Conservation (phyloP, 176 grass and related monocot genomes). For the Leersia perrieri region DNA sequence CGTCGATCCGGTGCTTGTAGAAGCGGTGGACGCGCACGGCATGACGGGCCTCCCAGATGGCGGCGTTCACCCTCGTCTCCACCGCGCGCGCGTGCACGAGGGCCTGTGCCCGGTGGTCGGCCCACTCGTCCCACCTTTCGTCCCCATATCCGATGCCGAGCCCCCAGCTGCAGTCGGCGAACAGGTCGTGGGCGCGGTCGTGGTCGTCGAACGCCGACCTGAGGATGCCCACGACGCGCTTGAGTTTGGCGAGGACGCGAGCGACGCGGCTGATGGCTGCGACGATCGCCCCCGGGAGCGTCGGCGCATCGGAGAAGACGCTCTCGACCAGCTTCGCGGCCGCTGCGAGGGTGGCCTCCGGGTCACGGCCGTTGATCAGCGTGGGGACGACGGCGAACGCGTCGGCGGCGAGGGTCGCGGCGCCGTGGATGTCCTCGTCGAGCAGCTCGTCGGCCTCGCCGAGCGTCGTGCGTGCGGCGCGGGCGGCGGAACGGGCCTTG, state of each 20-base stretch:
- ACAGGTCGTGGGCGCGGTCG: background rate
- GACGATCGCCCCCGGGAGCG: background rate
- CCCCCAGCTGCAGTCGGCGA: background rate
- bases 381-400: background rate
- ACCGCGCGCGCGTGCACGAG: too few relatives aligned
- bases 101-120: background rate
- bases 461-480: too few relatives aligned
- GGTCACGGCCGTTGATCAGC: background rate
- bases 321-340: background rate
- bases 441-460: background rate
- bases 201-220: background rate
- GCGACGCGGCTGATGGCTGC: background rate
- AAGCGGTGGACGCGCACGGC: background rate
- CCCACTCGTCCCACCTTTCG: background rate
- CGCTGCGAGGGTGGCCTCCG: background rate
- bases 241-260: background rate
- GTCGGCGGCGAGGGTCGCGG: background rate
- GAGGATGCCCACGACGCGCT: background rate
- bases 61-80: background rate
- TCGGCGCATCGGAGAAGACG: background rate
- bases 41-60: background rate
- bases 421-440: too few relatives aligned
- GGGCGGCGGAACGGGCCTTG: background rate
- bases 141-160: background rate
- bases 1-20: too few relatives aligned